A percentile compares a stretch with the other conserved stretches of the same genome.
Evolutionary conservation across 2,329 filamentous ascomycete genomes (phyloP).

Genomic region (Calycina herbarum): DNA sequence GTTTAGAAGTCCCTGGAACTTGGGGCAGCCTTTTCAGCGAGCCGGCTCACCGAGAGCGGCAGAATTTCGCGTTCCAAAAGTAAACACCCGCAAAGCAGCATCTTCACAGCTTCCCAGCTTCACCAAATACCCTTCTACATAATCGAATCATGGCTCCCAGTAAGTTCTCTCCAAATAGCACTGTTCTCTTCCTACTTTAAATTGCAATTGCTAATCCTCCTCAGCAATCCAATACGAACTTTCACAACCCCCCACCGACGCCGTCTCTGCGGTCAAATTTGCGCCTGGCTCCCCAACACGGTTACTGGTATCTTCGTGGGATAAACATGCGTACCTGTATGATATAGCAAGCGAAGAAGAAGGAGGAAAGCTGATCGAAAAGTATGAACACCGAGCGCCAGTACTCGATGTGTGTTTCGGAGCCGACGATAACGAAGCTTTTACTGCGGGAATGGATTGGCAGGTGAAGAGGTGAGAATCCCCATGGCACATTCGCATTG

Average conservation of each 20-base stretch:
- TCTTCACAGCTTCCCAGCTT: not conserved
- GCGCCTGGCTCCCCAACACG: conserved; percentile 72
- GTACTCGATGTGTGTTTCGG: conserved; percentile 93
- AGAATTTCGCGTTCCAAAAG: conserved; percentile 8
- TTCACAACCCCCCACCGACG: conserved; percentile 78
- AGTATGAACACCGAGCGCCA: conserved; percentile 78
- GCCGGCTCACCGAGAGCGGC: not conserved
- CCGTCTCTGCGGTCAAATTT: conserved; percentile 84
- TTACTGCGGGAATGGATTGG: conserved; percentile 83
- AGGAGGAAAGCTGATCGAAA: conserved; percentile 62
- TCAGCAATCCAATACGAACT: conserved; percentile 78
- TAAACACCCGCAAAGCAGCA: conserved; percentile 9
- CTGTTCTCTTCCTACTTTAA: conserved; percentile 12
- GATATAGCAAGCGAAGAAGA: conserved; percentile 62
- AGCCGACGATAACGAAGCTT: conserved; percentile 77
- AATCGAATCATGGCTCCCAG: conserved; percentile 42
- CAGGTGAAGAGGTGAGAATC: conserved; percentile 68
- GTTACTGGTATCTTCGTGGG: conserved; percentile 93
- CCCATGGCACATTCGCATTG: not conserved
- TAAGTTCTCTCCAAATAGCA: conserved; percentile 31
- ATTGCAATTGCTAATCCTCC: conserved; percentile 7
- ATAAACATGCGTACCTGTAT: conserved; percentile 88
- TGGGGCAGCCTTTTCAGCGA: not conserved
- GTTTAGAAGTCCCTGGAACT: not conserved
- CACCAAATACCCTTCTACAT: not conserved